These are phyloP conservation scores for Neopestalotiopsis clavispora DNA, from an alignment of 2,329 filamentous ascomycete species.

Conservation along the genomic window DNA sequence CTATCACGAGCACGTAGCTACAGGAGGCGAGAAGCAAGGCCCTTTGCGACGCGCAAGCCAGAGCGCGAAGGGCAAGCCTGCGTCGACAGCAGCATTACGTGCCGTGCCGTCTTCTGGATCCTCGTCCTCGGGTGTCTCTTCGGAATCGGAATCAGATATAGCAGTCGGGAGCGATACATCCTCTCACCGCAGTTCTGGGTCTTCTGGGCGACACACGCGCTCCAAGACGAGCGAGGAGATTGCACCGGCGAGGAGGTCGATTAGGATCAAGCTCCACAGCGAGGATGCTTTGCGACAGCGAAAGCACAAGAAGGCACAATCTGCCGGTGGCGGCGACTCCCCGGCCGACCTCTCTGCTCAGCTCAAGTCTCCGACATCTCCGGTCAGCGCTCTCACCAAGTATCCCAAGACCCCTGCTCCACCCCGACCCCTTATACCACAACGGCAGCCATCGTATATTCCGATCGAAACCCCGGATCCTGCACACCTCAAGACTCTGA, in stretches of 20 bases:
- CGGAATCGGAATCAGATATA: conserved; percentile 72
- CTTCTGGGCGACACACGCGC: conserved; percentile 57
- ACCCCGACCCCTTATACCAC: conserved; percentile 86
- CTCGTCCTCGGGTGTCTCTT: conserved; percentile 69
- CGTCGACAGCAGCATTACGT: conserved; percentile 28
- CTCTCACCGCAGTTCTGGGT: conserved; percentile 31
- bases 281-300: conserved; percentile 75
- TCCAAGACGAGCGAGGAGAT: conserved; percentile 73
- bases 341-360: conserved; percentile 71
- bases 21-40: conserved; percentile 36
- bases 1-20: conserved; percentile 36
- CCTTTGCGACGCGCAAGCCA: conserved; percentile 29
- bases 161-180: conserved; percentile 37
- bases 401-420: conserved; percentile 91
- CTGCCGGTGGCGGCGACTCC: conserved; percentile 45
- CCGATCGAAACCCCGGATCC: conserved; percentile 59
- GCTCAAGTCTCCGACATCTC: conserved; percentile 92
- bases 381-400: conserved; percentile 76
- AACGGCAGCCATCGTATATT: conserved; percentile 86
- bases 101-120: conserved; percentile 48
- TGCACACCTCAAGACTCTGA: conserved; percentile 85
- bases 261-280: conserved; percentile 87
- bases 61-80: conserved; percentile 30
- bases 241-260: conserved; percentile 75
- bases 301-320: conserved; percentile 69